phyloP scores from a whole-genome alignment of 257 asterid species.

The Ocimum tenuiflorum region DNA sequence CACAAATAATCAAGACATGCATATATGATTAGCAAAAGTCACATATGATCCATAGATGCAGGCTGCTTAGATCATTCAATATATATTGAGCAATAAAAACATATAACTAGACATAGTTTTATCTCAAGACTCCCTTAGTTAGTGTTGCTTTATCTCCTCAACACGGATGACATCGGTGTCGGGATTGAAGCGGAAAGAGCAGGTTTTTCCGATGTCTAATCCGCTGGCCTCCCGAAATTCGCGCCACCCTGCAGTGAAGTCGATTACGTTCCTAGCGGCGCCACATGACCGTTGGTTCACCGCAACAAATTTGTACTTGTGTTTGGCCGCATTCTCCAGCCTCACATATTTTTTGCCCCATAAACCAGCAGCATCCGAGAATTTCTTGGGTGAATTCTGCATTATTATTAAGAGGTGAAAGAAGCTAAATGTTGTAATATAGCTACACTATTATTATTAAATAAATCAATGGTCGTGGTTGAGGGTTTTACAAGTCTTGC shows the following conservation, averaged over 20 bases:
- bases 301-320: neutral
- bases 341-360: neutral
- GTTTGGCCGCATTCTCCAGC: conserved; percentile 5
- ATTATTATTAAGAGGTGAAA: neutral
- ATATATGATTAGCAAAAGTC: too few relatives aligned
- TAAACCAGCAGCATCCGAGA: conserved; percentile 11
- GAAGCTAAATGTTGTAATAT: too few relatives aligned
- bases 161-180: neutral
- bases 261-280: too few relatives aligned
- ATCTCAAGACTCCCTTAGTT: too few relatives aligned
- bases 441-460: too few relatives aligned
- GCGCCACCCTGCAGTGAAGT: neutral
- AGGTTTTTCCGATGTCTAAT: neutral
- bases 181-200: neutral
- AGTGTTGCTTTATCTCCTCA: neutral
- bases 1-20: too few relatives aligned
- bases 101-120: too few relatives aligned
- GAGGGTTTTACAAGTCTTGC: conserved; percentile 15
- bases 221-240: neutral
- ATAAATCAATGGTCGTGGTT: neutral
- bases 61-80: too few relatives aligned
- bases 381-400: conserved; percentile 2
- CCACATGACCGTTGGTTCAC: neutral
- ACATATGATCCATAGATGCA: too few relatives aligned
- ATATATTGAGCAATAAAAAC: too few relatives aligned